Evolutionary conservation across 331 rosid genomes (phyloP), one percentile per base, ranked within the genome.

Genomic region (Phaseolus coccineus): DNA sequence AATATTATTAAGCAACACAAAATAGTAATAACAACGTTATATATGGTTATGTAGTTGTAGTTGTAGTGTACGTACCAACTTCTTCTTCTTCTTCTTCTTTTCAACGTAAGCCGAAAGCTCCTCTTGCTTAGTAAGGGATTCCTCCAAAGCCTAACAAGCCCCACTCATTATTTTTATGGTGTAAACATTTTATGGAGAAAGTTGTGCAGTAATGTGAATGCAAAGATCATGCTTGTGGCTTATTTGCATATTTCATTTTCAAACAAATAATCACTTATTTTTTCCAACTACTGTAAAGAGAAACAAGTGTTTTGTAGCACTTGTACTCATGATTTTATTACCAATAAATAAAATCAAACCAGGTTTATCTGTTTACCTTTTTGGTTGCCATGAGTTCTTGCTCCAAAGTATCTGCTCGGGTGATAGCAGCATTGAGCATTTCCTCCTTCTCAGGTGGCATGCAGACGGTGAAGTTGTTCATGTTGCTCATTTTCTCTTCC

Each of bases 391-490:
- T 47, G 59, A 95, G 97, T 80, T 93, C 96, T 44, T 85, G 84
- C 82, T 95, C 99, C 59, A 91, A 81, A 27, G 86, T 81, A 67
- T 87, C 91, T 4, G 92, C 92, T 10, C 91, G 85, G 68, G 50
- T 65, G 10, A 86, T 50, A 9, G 97, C 92, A 44, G 89, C 81
- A 67, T 88, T 80, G 51, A 95, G 85, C 87, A 90, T 77, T 68
- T 88, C 94, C 83, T 90, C 99, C 88, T 93, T 90, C 83, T 89
- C 96, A 15, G 86, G 89, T 6, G 97, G 96, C 91, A 89, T 83
- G 85, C 64, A 56, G 16, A 75, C 31, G 19, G 80, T 86, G 39
- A 77, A 72, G 72, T 1, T 67, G 72, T 87, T 91, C 82, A 94
- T 67, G 80, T 62, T 79, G n/a, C 44, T 47, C 83, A 87, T 82